Conservation (phyloP, 768 basidiomycete species). For the Tubosaeta sp. region DNA sequence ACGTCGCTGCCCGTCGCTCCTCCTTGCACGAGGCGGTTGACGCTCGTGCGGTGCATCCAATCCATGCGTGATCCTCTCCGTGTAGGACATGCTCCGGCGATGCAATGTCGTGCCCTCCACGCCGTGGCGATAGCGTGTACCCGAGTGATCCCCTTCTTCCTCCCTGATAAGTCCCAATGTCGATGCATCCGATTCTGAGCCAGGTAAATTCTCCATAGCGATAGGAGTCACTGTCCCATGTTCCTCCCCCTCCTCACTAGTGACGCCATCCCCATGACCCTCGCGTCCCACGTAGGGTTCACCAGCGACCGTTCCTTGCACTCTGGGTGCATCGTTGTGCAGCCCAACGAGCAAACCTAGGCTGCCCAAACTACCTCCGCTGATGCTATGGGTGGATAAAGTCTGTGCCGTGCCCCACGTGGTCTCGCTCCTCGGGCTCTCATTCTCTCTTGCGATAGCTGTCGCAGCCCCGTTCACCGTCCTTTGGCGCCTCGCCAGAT, state of each 20-base stretch:
- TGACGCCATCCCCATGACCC: slow-evolving; percentile 7
- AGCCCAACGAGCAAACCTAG: slow-evolving; percentile 29
- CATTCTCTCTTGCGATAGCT: slow-evolving; percentile 16
- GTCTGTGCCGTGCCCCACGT: slow-evolving; percentile 35
- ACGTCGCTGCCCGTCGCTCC: slow-evolving; percentile 23
- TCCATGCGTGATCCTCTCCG: slow-evolving; percentile 13
- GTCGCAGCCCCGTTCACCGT: slow-evolving; percentile 6
- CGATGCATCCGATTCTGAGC: slow-evolving; percentile 17
- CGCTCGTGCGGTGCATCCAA: slow-evolving; percentile 14
- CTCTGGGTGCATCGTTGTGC: slow-evolving; percentile 27
- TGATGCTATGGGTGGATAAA: slow-evolving; percentile 14
- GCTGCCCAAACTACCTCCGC: slow-evolving; percentile 24
- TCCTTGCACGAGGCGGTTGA: slow-evolving; percentile 19
- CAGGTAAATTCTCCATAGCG: slow-evolving; percentile 18
- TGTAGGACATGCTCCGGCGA: slow-evolving; percentile 17
- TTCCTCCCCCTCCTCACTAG: slow-evolving; percentile 16
- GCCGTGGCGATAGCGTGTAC: slow-evolving; percentile 7
- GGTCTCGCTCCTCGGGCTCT: slow-evolving; percentile 32
- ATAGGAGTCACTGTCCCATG: slow-evolving; percentile 19
- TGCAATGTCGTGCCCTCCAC: slow-evolving; percentile 9
- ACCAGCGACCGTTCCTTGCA: slow-evolving; percentile 18
- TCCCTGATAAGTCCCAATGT: slow-evolving; percentile 30
- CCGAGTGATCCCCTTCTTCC: slow-evolving; percentile 23
- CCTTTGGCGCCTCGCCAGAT: slow-evolving; percentile 5
- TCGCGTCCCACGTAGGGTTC: slow-evolving; percentile 18